phyloP scores from a whole-genome alignment of 2,329 filamentous ascomycete species.

The Daldinia sp. region DNA sequence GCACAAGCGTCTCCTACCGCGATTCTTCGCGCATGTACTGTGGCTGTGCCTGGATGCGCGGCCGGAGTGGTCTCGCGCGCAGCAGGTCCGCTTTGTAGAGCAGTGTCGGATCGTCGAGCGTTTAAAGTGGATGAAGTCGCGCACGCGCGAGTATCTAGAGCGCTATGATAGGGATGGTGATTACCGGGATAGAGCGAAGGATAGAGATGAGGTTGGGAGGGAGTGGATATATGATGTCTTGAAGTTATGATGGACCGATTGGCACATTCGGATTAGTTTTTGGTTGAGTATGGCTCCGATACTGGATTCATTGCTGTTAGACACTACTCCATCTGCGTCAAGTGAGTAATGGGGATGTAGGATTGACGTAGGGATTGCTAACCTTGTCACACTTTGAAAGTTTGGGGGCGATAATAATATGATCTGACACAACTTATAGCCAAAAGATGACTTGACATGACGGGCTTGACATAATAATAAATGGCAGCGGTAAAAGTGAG shows the following conservation, averaged over 20 bases:
- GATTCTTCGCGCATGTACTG: conserved; percentile 41
- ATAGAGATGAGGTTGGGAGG: not conserved
- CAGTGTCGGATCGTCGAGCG: conserved; percentile 31
- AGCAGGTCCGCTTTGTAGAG: conserved; percentile 17
- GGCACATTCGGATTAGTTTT: not conserved
- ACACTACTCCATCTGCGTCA: too few species aligned
- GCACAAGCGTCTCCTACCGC: conserved; percentile 30
- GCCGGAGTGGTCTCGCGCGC: conserved; percentile 11
- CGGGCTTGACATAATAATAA: not conserved
- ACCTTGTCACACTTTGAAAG: not conserved
- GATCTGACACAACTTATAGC: not conserved
- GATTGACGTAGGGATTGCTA: not conserved
- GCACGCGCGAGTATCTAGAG: conserved; percentile 21
- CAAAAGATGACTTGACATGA: not conserved
- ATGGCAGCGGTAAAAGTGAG: not conserved
- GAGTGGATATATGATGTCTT: conserved; percentile 37
- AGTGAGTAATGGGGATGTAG: too few species aligned
- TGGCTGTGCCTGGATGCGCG: conserved; percentile 30
- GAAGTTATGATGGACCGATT: conserved; percentile 28
- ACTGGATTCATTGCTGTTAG: too few species aligned
- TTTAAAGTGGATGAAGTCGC: conserved; percentile 34
- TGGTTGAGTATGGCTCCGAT: too few species aligned
- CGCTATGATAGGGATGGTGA: not conserved
- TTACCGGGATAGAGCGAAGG: too few species aligned
- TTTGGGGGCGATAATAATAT: not conserved